phyloP scores from a whole-genome alignment of 352 stramenopile species.

The Phytophthora parvispora region DNA sequence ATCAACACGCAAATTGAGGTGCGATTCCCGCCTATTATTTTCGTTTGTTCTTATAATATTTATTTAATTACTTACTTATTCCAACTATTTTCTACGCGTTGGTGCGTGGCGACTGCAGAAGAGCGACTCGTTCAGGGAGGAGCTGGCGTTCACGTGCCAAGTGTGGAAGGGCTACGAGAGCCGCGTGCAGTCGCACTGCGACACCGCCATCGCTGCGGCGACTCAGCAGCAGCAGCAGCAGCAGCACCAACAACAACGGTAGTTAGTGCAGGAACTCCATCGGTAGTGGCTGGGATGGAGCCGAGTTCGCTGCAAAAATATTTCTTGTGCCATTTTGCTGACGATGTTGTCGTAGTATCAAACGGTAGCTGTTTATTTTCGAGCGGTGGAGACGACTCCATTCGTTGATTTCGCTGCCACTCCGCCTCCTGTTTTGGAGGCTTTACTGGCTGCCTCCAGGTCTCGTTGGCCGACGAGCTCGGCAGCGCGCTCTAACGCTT shows the following conservation, averaged over 20 bases:
- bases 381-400: neutral
- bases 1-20: conserved; percentile 91
- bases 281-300: neutral
- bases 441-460: conserved; percentile 3
- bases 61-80: too few relatives aligned
- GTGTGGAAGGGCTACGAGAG: conserved; percentile 90
- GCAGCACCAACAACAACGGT: conserved; percentile 2
- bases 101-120: conserved; percentile 45
- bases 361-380: neutral
- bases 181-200: conserved; percentile 80
- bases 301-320: neutral
- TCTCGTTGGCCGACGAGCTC: conserved; percentile 21
- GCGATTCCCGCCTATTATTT: neutral
- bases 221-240: conserved; percentile 19
- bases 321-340: neutral
- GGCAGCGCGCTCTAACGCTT: conserved; percentile 32
- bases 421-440: neutral
- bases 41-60: too few relatives aligned
- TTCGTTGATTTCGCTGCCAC: neutral
- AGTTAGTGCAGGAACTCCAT: neutral
- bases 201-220: conserved; percentile 34
- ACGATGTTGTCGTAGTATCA: neutral
- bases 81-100: neutral
- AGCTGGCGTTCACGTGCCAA: conserved; percentile 78
- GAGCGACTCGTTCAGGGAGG: conserved; percentile 79